Percentiles rank a stretch among this genome's conserved stretches.
Conservation (phyloP, 139 green algal species). For the Micractinium conductrix region DNA sequence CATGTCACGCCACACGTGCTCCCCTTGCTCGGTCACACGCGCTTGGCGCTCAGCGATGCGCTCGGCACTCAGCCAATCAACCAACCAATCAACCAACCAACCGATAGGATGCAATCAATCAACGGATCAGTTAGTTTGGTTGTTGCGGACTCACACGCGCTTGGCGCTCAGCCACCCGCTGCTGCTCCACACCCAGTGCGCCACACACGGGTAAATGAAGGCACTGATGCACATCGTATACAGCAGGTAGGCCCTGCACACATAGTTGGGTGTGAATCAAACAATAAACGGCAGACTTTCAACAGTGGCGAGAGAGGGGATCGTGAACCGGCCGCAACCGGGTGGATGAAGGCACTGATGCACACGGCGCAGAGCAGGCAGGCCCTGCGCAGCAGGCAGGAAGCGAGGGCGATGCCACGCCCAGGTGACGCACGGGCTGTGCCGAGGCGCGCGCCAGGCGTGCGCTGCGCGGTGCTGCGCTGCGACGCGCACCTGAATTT, state of each 20-base stretch:
- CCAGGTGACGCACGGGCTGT: no score
- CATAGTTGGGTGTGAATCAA: no score
- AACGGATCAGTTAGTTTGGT: no score
- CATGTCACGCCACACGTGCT: no score
- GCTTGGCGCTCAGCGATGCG: not conserved
- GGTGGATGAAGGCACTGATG: no score
- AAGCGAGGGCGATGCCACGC: not conserved
- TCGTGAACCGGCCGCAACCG: not conserved
- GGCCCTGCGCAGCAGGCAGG: not conserved
- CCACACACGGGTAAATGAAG: conserved; percentile 73
- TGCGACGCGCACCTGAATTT: conserved; percentile 22
- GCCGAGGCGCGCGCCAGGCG: no score
- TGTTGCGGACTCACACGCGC: not conserved
- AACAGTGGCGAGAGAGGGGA: not conserved
- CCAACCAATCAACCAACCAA: no score
- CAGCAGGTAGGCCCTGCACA: conserved; percentile 45
- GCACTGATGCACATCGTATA: conserved; percentile 61
- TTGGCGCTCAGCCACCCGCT: conserved; percentile 64
- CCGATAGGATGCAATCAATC: no score
- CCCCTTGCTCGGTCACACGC: not conserved
- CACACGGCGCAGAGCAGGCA: no score
- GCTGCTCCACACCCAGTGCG: conserved; percentile 46
- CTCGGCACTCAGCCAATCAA: no score
- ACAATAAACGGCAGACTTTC: no score
- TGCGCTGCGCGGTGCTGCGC: no score